Conservation (phyloP, 441 rosid genomes). For the Gossypium trilobum region DNA sequence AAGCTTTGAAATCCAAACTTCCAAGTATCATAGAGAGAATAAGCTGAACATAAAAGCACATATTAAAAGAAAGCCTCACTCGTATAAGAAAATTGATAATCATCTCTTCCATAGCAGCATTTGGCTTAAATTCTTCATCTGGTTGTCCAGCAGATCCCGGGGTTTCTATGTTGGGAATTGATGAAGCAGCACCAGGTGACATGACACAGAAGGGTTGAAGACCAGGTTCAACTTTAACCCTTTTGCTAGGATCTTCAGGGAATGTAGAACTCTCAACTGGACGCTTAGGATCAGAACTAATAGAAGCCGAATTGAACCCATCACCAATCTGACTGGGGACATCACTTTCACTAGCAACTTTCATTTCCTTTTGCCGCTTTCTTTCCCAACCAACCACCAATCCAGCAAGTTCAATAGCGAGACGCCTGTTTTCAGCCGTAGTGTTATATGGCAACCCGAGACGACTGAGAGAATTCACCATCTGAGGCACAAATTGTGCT, state of each 20-base stretch:
- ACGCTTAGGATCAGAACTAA: conserved; percentile 55
- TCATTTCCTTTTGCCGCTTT: conserved; percentile 82
- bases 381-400: conserved; percentile 98
- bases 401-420: conserved; percentile 98
- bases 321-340: conserved; percentile 41
- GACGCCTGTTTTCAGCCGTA: conserved; percentile 87
- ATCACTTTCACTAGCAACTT: conserved; percentile 49
- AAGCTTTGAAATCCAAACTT: neutral
- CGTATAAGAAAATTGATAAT: conserved; percentile 92
- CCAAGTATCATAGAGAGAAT: conserved; percentile 9
- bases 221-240: conserved; percentile 86
- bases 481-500: conserved; percentile 98
- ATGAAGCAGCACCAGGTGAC: conserved; percentile 91
- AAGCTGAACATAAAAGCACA: conserved; percentile 10
- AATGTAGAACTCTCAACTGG: conserved; percentile 58
- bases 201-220: conserved; percentile 79
- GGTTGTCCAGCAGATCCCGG: conserved; percentile 96
- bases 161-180: conserved; percentile 79
- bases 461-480: conserved; percentile 99
- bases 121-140: conserved; percentile 98
- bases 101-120: conserved; percentile 99
- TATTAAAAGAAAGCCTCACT: conserved; percentile 44
- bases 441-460: conserved; percentile 93
- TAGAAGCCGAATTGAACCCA: conserved; percentile 43
- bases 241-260: conserved; percentile 71